phyloP scores from a whole-genome alignment of 495 filamentous ascomycete genomes.

The Penicillium cinerascens region DNA sequence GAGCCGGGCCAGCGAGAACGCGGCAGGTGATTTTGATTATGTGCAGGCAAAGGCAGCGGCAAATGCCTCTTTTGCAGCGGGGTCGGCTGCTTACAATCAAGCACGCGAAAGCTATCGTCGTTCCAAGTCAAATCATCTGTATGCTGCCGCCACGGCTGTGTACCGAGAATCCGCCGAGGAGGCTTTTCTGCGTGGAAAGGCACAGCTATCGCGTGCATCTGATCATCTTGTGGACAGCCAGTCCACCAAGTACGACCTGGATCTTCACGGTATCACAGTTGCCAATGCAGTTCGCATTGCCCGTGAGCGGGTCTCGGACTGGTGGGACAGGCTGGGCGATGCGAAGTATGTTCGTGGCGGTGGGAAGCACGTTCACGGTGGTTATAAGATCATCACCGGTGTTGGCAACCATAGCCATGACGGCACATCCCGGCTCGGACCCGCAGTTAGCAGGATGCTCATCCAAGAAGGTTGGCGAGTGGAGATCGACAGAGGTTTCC shows the following conservation, averaged over 20 bases:
- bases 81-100: conserved; percentile 52
- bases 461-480: conserved; percentile 79
- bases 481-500: conserved; percentile 60
- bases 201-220: conserved; percentile 47
- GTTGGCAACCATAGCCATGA: conserved; percentile 73
- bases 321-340: conserved; percentile 77
- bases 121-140: conserved; percentile 60
- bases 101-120: conserved; percentile 57
- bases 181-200: conserved; percentile 42
- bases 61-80: conserved; percentile 36
- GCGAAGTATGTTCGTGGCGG: conserved; percentile 45
- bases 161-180: conserved; percentile 60
- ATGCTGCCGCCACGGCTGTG: conserved; percentile 64
- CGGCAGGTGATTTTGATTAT: conserved; percentile 18
- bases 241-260: conserved; percentile 54
- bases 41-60: conserved; percentile 27
- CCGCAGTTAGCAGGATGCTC: conserved; percentile 75
- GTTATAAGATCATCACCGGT: conserved; percentile 77
- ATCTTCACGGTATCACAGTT: conserved; percentile 84
- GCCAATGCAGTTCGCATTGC: conserved; percentile 75
- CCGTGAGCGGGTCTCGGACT: conserved; percentile 58
- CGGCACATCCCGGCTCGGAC: conserved; percentile 69
- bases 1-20: neutral
- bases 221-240: conserved; percentile 59
- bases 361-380: conserved; percentile 38